Evolutionary conservation across 2,329 filamentous ascomycete genomes (phyloP).

Genomic region (Gliomastix tumulicola): DNA sequence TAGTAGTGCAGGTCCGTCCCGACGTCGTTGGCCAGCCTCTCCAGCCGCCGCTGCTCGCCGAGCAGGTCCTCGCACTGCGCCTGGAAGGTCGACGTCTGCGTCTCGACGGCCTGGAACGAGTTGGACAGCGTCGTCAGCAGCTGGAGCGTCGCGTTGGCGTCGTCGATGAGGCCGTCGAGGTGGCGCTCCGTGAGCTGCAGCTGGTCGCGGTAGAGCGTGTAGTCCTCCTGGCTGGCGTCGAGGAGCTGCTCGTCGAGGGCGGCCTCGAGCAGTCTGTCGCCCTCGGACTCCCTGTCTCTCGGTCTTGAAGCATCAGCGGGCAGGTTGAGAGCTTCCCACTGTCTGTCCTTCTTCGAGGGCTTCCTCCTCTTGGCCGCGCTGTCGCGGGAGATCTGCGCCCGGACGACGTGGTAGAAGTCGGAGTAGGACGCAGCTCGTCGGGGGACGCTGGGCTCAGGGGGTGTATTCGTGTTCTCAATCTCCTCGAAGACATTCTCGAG

Average conservation of each 20-base stretch:
- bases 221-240: conserved; percentile 78
- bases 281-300: no score
- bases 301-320: conserved; percentile 1
- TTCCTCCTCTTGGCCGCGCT: conserved; percentile 28
- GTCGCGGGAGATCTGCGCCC: conserved; percentile 49
- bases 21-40: conserved; percentile 74
- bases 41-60: conserved; percentile 71
- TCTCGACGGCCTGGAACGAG: conserved; percentile 81
- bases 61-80: conserved; percentile 86
- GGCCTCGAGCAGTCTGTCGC: conserved; percentile 7
- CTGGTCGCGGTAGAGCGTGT: conserved; percentile 77
- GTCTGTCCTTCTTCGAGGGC: conserved; percentile 30
- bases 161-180: conserved; percentile 69
- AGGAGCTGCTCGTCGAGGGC: conserved; percentile 60
- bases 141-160: conserved; percentile 69
- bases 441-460: conserved; percentile 58
- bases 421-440: conserved; percentile 69
- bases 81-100: conserved; percentile 88
- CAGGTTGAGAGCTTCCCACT: conserved; percentile 44
- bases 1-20: conserved; percentile 92
- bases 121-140: conserved; percentile 73
- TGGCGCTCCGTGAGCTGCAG: conserved; percentile 75
- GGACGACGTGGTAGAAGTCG: conserved; percentile 63
- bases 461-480: conserved; percentile 44
- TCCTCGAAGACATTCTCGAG: conserved; percentile 55